Base-by-base conservation (phyloP, 1,139 yeast genomes). In the Yamadazyma conglobata region DNA sequence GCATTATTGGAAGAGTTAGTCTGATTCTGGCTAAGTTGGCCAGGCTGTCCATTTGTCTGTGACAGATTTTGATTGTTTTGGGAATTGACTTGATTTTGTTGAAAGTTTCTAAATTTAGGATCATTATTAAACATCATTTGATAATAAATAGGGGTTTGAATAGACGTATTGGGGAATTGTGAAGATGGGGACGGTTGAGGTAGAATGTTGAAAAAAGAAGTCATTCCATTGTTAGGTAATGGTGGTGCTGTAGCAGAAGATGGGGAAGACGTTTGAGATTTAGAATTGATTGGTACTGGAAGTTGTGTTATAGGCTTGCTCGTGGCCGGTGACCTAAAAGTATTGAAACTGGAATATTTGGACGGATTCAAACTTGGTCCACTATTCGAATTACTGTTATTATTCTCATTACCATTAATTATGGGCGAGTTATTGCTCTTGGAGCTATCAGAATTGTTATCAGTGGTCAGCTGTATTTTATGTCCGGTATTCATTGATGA, bases 191-290 rank as follows among this genome's bases (percentile, higher is more conserved):
- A 50, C 4, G 50, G 48, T 32, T 55, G 65, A 2, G 62, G 61
- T 13, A 58, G 40, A 4, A 55, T 47, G 27, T 53, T 50, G 34
- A 53, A 54, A 33, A 56, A 56, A 30, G 48, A 40, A 6, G 49
- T 33, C 35, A 47, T 35, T 3, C 56, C 55, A 28, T 43, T 42
- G 25, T 45, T 28, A 0, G 70, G 70, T 12, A 63, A 47, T 5
- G 50, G 56, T 5, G 72, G 72, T 5, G 67, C 71, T 4, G 65
- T 56, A 2, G 70, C 66, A 36, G 63, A 57, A 7, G 62, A 51
- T 1, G 74, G 74, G n/a, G 71, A 63, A 21, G 64, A 56, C 1
- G 70, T 62, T 45, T 61, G 71, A 10, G 70, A 64, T 44, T 65
- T 65, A 34, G 56, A 48, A 10, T 55, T 60, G 15, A 60, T 51